phyloP scores from a whole-genome alignment of 176 grass and related monocot species.

The Oryza brachyantha region DNA sequence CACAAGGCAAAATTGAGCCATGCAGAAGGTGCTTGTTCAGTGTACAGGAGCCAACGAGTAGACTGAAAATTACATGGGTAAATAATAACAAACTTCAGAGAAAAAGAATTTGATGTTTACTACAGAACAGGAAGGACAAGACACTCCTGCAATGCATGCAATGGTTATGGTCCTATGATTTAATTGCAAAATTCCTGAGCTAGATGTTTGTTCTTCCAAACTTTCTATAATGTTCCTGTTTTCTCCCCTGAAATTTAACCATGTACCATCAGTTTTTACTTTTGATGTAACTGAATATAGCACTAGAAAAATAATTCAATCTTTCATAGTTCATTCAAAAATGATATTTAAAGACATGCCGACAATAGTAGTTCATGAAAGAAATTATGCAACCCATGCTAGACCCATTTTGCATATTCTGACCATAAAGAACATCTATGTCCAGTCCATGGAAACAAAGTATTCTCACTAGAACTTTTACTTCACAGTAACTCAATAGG shows the following conservation, averaged over 20 bases:
- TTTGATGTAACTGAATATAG: conserved; percentile 5
- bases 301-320: not conserved
- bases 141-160: not conserved
- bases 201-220: conserved; percentile 2
- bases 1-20: conserved; percentile 95
- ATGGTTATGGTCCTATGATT: not conserved
- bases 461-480: not conserved
- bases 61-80: conserved; percentile 55
- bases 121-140: not conserved
- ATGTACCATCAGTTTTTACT: not conserved
- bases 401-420: not conserved
- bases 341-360: not conserved
- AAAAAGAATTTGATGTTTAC: conserved; percentile 6
- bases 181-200: not conserved
- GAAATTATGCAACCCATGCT: conserved; percentile 1
- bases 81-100: conserved; percentile 9
- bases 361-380: not conserved
- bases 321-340: not conserved
- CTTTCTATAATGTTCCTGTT: not conserved
- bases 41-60: conserved; percentile 97
- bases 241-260: conserved; percentile 2
- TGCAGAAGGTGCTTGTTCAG: conserved; percentile 96
- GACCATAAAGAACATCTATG: not conserved
- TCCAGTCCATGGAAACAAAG: not conserved
- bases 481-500: conserved; percentile 1